Conservation (phyloP, 2,329 filamentous ascomycete species). For the Trichoderma cornu-damae region DNA sequence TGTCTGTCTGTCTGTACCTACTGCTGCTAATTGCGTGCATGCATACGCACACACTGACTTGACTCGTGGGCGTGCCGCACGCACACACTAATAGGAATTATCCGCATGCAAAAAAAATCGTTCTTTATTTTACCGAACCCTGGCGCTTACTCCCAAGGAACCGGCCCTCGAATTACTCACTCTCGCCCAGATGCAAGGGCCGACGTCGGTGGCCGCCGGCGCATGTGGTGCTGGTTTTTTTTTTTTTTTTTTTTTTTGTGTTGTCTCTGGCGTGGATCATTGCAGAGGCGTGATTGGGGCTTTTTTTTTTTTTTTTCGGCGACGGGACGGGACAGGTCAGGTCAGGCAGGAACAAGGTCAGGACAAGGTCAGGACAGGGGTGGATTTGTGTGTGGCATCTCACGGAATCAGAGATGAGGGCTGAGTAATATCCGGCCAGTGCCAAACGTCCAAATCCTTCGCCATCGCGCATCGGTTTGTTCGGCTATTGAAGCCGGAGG, state of each 20-base stretch:
- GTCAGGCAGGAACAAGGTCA: no score
- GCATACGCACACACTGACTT: not conserved
- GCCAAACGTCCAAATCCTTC: not conserved
- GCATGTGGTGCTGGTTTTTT: no score
- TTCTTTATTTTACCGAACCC: not conserved
- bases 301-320: no score
- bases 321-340: not conserved
- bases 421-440: not conserved
- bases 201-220: conserved; percentile 6
- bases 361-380: no score
- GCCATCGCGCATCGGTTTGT: not conserved
- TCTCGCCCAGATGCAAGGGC: not conserved
- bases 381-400: no score
- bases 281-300: not conserved
- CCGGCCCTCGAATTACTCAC: not conserved
- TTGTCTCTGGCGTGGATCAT: not conserved
- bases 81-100: not conserved
- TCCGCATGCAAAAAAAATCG: not conserved
- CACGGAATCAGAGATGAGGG: not conserved
- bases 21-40: not conserved
- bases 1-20: no score
- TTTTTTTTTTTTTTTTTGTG: no score
- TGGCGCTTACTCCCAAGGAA: not conserved
- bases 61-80: not conserved
- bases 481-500: not conserved